These are phyloP conservation scores for Canavalia ensiformis DNA, from an alignment of 306 rosid species.

Conservation along the genomic window DNA sequence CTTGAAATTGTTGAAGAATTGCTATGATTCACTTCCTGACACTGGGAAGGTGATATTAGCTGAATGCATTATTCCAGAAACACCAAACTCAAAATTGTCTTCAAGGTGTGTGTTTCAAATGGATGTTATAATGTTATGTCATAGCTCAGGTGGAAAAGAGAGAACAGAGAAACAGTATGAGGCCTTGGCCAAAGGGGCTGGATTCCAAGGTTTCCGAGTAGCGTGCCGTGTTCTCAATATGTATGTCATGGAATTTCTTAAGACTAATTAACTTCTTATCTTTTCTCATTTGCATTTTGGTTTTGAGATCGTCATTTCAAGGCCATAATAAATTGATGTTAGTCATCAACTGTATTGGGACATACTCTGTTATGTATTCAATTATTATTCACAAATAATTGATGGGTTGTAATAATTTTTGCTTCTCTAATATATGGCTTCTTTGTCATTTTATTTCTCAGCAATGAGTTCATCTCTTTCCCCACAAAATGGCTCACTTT, in stretches of 20 bases:
- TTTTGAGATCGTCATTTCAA: too few species aligned
- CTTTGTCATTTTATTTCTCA: too few species aligned
- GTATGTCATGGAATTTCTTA: conserved; percentile 40
- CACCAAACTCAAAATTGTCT: not conserved
- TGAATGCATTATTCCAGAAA: conserved; percentile 19
- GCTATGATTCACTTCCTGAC: conserved; percentile 36
- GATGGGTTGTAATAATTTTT: too few species aligned
- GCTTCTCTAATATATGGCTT: too few species aligned
- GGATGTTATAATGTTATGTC: conserved; percentile 30
- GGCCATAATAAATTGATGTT: too few species aligned
- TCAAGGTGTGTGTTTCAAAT: conserved; percentile 16
- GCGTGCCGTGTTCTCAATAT: conserved; percentile 16
- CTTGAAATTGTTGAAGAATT: conserved; percentile 56
- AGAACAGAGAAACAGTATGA: conserved; percentile 44
- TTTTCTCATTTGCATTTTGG: too few species aligned
- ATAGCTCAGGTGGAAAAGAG: conserved; percentile 44
- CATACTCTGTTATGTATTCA: too few species aligned
- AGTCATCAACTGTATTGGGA: too few species aligned
- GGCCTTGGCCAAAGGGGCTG: conserved; percentile 38
- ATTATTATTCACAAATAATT: too few species aligned
- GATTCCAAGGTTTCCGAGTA: conserved; percentile 34
- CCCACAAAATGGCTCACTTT: too few species aligned
- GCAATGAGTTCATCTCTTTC: too few species aligned
- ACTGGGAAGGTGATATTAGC: conserved; percentile 28
- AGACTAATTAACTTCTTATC: not conserved